Percentiles rank a stretch among this genome's conserved stretches.
Conservation (phyloP, 805 yeast species). For the Tetrapisispora nanseiensis region DNA sequence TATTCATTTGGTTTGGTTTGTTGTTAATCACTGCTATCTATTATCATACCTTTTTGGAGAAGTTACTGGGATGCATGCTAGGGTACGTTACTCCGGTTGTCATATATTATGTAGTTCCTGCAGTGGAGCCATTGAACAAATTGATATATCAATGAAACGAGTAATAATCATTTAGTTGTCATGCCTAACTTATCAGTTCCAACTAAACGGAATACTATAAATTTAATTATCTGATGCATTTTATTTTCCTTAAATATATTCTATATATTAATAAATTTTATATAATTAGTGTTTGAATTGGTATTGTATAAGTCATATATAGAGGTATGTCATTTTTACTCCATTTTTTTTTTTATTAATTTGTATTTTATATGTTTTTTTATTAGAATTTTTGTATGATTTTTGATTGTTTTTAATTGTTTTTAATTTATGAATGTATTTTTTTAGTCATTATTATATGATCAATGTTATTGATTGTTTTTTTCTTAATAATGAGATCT, state of each 20-base stretch:
- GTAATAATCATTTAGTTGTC: no score
- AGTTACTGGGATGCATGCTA: conserved; percentile 56
- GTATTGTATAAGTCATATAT: no score
- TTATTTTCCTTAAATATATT: no score
- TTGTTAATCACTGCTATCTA: conserved; percentile 68
- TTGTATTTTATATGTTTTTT: neutral
- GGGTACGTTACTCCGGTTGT: conserved; percentile 45
- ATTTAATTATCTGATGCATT: no score
- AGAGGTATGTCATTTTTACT: no score
- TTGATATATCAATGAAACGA: neutral
- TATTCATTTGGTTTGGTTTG: conserved; percentile 44
- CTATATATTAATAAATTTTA: no score
- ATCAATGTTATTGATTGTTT: neutral
- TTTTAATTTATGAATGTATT: neutral
- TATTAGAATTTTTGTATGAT: neutral
- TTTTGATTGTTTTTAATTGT: neutral
- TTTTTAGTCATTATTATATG: neutral
- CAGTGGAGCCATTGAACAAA: neutral
- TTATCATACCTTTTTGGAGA: conserved; percentile 74
- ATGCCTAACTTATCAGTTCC: no score
- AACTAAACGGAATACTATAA: no score
- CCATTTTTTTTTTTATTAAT: no score
- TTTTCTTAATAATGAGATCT: no score
- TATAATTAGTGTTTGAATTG: no score
- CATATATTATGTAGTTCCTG: conserved; percentile 33